Base-by-base conservation (phyloP, 2,329 filamentous ascomycete species). In the Alternaria sp. region DNA sequence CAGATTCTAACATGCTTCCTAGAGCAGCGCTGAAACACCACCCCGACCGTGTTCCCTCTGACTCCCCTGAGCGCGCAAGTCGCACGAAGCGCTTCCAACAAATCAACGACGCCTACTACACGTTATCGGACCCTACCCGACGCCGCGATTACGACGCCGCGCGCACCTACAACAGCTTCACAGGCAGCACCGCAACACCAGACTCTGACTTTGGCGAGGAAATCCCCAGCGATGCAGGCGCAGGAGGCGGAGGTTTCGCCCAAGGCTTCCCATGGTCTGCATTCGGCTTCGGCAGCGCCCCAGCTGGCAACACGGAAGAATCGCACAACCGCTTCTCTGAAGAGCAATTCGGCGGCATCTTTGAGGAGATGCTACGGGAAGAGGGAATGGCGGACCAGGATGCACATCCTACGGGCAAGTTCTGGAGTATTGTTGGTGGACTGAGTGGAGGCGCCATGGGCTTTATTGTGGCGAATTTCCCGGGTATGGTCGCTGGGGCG, bases 71-170 rank as follows among this genome's bases (percentile, higher is more conserved):
- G 69, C 91, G 94, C 63, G 78, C 87, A 23, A 79, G 86, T 11
- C 90, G 93, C 72, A 99, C 95, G 5, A 91, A 90, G 72, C 89
- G 89, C 75, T 97, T 97, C 81, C 93, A 97, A 78, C 86, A 91
- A 65, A 91, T 97, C 72, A 96, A 96, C 80, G 93, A 96, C 73
- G 92, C 93, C 62, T 97, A 96, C 83, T 96, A 92, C 78, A 93
- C 91, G 0, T 88, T 98, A 28, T 96, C 91, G 0, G 93, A 98
- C 75, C 74, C 88, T 8, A 80, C 82, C 0, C 87, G 94, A 28
- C 88, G 94, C 52, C 84, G 87, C 61, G 92, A 97, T 59, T 98
- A 97, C 80, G 94, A 98, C 73, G 83, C 86, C 52, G 87, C 92
- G 58, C 86, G 90, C 36, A 80, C 73, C 51, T 85, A 86, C 68